Conservation (phyloP, 192 early-diverging fungal species). For the Polychytrium aggregatum region DNA sequence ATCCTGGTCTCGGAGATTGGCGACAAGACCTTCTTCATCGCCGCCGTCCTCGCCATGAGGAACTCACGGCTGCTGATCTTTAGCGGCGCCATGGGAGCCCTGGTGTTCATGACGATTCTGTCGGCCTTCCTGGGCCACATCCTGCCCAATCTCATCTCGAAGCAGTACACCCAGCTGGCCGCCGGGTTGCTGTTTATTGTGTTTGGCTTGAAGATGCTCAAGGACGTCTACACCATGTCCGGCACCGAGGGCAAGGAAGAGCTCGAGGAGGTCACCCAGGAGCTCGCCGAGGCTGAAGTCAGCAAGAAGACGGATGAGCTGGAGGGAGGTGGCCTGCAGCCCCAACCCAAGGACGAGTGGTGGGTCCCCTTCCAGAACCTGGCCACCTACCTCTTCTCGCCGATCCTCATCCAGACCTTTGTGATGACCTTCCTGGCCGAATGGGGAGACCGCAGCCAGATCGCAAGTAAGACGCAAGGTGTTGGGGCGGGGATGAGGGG, state of each 20-base stretch:
- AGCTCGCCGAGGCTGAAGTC: slow-evolving; percentile 71
- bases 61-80: slow-evolving; percentile 87
- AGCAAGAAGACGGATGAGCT: slow-evolving; percentile 41
- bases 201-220: slow-evolving; percentile 85
- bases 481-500: no score
- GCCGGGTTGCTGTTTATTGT: slow-evolving; percentile 82
- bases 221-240: slow-evolving; percentile 76
- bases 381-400: slow-evolving; percentile 55
- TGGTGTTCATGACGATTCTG: slow-evolving; percentile 90
- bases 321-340: slow-evolving; percentile 7
- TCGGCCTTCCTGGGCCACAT: slow-evolving; percentile 88
- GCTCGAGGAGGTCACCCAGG: slow-evolving; percentile 79
- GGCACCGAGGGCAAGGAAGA: slow-evolving; percentile 82
- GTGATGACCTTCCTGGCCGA: slow-evolving; percentile 94
- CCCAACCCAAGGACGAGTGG: neutral
- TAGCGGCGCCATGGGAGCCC: slow-evolving; percentile 72
- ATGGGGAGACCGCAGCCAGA: slow-evolving; percentile 96
- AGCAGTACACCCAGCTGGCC: slow-evolving; percentile 71
- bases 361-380: slow-evolving; percentile 2
- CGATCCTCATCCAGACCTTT: slow-evolving; percentile 92
- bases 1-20: slow-evolving; percentile 96
- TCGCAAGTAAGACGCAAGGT: slow-evolving; percentile 70
- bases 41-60: slow-evolving; percentile 97
- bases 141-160: slow-evolving; percentile 76
- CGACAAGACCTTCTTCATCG: slow-evolving; percentile 98